These are phyloP conservation scores for Betula pendula DNA, from an alignment of 306 rosid species.

Conservation along the genomic window DNA sequence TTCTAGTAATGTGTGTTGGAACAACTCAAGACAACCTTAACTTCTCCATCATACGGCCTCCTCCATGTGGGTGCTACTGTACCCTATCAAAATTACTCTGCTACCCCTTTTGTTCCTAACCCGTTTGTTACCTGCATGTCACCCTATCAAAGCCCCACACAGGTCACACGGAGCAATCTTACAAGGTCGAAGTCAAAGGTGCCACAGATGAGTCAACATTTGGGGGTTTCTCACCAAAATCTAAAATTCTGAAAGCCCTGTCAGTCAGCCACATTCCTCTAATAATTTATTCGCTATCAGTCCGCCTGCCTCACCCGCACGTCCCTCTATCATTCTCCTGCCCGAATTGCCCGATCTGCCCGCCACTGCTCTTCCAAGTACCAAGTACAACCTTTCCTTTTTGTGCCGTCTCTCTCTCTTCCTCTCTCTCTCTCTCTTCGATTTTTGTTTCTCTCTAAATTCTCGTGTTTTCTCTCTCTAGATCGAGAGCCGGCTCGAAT, in stretches of 20 bases:
- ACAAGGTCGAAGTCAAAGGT: no score
- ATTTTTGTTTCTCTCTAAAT: background rate
- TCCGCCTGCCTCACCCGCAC: background rate
- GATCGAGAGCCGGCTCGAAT: background rate
- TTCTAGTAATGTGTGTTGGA: conserved; percentile 33
- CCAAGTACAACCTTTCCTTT: conserved; percentile 7
- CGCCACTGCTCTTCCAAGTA: conserved; percentile 7
- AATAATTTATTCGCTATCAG: background rate
- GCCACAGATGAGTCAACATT: no score
- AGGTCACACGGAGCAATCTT: no score
- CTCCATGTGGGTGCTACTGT: background rate
- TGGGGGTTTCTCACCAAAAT: no score
- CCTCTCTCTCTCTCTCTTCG: background rate
- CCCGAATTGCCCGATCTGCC: conserved; percentile 8
- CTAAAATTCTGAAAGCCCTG: background rate
- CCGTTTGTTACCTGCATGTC: background rate
- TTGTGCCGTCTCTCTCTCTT: background rate
- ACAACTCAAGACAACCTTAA: conserved; percentile 60
- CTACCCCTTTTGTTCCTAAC: background rate
- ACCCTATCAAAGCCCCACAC: no score
- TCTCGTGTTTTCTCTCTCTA: background rate
- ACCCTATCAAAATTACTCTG: background rate
- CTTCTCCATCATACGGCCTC: conserved; percentile 11
- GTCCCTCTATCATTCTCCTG: background rate
- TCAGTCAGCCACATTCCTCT: background rate